A percentile compares a stretch with the other conserved stretches of the same genome.
These are phyloP conservation scores for Conticribra weissflogii DNA, from an alignment of 108 stramenopile species.

Conservation along the genomic window DNA sequence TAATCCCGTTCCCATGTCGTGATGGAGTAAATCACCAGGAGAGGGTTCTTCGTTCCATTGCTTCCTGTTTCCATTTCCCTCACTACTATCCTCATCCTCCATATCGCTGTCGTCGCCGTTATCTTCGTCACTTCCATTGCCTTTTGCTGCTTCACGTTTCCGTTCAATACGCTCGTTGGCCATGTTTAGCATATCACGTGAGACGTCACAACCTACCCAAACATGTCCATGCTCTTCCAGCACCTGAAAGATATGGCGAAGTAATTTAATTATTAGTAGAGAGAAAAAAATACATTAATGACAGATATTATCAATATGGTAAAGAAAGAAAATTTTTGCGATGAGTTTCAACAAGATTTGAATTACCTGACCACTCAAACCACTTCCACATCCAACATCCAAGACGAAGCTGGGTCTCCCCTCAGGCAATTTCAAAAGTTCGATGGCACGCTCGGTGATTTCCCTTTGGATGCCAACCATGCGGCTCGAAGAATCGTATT, in stretches of 20 bases:
- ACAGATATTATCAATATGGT: too few species aligned
- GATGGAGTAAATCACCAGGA: slow-evolving; percentile 83
- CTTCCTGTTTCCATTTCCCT: slow-evolving; percentile 43
- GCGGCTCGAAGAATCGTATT: slow-evolving; percentile 94
- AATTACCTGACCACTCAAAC: slow-evolving; percentile 89
- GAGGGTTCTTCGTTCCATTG: slow-evolving; percentile 41
- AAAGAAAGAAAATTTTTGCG: too few species aligned
- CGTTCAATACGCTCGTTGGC: slow-evolving; percentile 91
- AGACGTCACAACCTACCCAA: slow-evolving; percentile 97
- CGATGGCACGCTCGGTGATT: slow-evolving; percentile 96
- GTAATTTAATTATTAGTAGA: background rate
- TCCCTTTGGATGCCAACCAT: slow-evolving; percentile 96
- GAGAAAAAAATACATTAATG: too few species aligned
- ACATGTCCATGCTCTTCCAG: slow-evolving; percentile 95
- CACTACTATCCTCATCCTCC: slow-evolving; percentile 27
- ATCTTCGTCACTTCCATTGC: slow-evolving; percentile 27
- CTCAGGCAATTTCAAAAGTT: slow-evolving; percentile 80
- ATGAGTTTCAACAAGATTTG: too few species aligned
- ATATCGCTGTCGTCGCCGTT: slow-evolving; percentile 39
- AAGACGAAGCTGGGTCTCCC: slow-evolving; percentile 75
- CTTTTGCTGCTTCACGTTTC: slow-evolving; percentile 43
- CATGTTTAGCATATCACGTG: slow-evolving; percentile 95
- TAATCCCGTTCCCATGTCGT: slow-evolving; percentile 99
- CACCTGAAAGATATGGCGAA: slow-evolving; percentile 26
- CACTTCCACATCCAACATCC: slow-evolving; percentile 98